These are phyloP conservation scores for Colletotrichum liriopes DNA, from an alignment of 2,329 filamentous ascomycete species.

Conservation along the genomic window DNA sequence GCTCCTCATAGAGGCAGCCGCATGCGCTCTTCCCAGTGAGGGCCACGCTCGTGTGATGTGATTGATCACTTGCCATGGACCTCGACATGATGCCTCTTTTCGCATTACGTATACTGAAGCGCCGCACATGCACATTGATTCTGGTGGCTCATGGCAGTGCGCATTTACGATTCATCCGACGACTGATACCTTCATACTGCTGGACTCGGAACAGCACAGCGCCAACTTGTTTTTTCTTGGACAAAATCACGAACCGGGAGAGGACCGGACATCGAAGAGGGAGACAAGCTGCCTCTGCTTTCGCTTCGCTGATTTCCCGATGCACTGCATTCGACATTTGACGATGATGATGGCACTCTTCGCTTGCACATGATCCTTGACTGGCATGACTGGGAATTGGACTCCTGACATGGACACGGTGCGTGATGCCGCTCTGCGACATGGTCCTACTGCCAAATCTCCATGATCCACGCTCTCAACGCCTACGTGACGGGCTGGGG, in stretches of 20 bases:
- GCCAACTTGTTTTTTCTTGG: slow-evolving; percentile 35
- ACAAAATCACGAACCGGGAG: slow-evolving; percentile 26
- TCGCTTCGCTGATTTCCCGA: slow-evolving; percentile 38
- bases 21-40: slow-evolving; percentile 32
- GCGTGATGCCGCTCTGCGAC: slow-evolving; percentile 37
- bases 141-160: slow-evolving; percentile 25
- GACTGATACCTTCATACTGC: slow-evolving; percentile 34
- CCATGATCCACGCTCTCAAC: slow-evolving; percentile 37
- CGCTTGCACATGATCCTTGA: slow-evolving; percentile 42
- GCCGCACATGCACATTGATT: slow-evolving; percentile 40
- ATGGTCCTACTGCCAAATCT: slow-evolving; percentile 32
- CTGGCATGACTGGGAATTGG: slow-evolving; percentile 37
- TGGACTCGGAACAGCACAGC: slow-evolving; percentile 39
- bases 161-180: slow-evolving; percentile 29
- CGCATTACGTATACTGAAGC: slow-evolving; percentile 41
- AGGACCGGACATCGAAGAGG: slow-evolving; percentile 3
- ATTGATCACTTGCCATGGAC: slow-evolving; percentile 44
- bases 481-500: slow-evolving; percentile 30
- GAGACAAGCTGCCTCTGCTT: slow-evolving; percentile 27
- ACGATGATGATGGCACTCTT: slow-evolving; percentile 43
- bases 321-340: slow-evolving; percentile 41
- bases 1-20: slow-evolving; percentile 36
- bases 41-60: slow-evolving; percentile 43
- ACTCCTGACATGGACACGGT: slow-evolving; percentile 40
- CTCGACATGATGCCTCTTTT: slow-evolving; percentile 44